Evolutionary conservation across 768 basidiomycete genomes (phyloP).

Genomic region (Filobasidium floriforme): DNA sequence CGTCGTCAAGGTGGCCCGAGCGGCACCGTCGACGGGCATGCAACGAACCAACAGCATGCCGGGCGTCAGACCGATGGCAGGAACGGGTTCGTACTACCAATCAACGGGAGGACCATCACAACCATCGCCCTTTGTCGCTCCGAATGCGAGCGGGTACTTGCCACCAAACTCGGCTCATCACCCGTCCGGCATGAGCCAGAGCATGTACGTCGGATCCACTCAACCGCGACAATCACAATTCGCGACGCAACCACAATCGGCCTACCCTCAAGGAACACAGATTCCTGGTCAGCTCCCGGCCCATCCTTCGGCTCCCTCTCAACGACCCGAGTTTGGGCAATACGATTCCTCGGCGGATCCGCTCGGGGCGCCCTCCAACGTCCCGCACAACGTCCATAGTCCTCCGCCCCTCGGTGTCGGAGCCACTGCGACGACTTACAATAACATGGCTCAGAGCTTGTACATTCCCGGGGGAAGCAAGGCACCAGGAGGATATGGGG

Average conservation of each 20-base stretch:
- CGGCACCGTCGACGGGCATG: slow-evolving; percentile 5
- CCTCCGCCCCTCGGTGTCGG: neutral
- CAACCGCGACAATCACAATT: neutral
- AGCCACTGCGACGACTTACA: neutral
- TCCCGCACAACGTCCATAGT: neutral
- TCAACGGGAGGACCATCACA: neutral
- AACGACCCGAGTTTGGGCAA: neutral
- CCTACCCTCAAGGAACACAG: neutral
- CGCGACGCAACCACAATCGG: slow-evolving; percentile 6
- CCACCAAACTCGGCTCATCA: neutral
- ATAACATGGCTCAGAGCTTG: neutral
- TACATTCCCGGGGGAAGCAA: neutral
- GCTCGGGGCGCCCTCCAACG: neutral
- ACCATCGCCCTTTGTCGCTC: neutral
- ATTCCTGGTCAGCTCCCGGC: neutral
- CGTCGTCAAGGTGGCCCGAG: slow-evolving; percentile 36
- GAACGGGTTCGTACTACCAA: no score
- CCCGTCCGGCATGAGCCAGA: slow-evolving; percentile 20
- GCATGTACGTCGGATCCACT: slow-evolving; percentile 21
- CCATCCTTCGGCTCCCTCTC: neutral
- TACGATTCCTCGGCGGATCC: neutral
- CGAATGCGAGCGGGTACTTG: neutral
- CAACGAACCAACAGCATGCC: neutral
- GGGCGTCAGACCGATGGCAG: neutral
- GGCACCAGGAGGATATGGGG: slow-evolving; percentile 4